These are phyloP conservation scores for Colletotrichum nymphaeae DNA, from an alignment of 2,329 filamentous ascomycete species.

Conservation along the genomic window DNA sequence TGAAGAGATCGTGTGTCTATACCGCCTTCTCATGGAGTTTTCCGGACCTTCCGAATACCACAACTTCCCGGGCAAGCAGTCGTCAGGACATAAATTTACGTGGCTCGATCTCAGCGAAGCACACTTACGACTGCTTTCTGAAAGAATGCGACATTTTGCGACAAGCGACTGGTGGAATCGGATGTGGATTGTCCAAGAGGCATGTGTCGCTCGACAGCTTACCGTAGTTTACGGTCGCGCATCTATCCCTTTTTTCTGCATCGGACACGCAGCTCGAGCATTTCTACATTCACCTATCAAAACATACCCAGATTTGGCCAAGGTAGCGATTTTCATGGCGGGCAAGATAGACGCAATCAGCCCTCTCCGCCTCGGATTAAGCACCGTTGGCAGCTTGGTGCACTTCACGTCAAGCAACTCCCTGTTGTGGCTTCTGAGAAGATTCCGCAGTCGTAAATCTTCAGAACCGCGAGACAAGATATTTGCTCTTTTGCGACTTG, in stretches of 20 bases:
- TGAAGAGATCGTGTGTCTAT: slow-evolving; percentile 11
- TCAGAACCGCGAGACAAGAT: slow-evolving; percentile 37
- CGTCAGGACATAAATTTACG: too few relatives aligned
- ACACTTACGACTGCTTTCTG: background rate
- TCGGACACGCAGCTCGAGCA: background rate
- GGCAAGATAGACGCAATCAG: slow-evolving; percentile 17
- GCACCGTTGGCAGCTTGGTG: background rate
- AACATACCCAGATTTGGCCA: background rate
- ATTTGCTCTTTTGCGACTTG: slow-evolving; percentile 29
- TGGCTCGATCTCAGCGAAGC: background rate
- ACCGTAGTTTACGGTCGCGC: slow-evolving; percentile 20
- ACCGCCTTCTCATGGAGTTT: background rate
- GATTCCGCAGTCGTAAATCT: slow-evolving; percentile 23
- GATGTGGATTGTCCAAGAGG: slow-evolving; percentile 37
- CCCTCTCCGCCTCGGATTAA: background rate
- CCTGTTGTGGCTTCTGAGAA: slow-evolving; percentile 29
- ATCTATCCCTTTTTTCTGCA: slow-evolving; percentile 7
- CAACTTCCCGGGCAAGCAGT: too few relatives aligned
- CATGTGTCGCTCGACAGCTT: slow-evolving; percentile 25
- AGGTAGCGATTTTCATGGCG: slow-evolving; percentile 19
- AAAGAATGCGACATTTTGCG: slow-evolving; percentile 13
- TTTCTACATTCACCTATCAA: background rate
- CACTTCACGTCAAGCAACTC: background rate
- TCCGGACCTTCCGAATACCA: too few relatives aligned
- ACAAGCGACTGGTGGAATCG: slow-evolving; percentile 32